A percentile compares a stretch with the other conserved stretches of the same genome.
phyloP scores from a whole-genome alignment of 2,329 filamentous ascomycete genomes.

The Pseudocercospora vitis region DNA sequence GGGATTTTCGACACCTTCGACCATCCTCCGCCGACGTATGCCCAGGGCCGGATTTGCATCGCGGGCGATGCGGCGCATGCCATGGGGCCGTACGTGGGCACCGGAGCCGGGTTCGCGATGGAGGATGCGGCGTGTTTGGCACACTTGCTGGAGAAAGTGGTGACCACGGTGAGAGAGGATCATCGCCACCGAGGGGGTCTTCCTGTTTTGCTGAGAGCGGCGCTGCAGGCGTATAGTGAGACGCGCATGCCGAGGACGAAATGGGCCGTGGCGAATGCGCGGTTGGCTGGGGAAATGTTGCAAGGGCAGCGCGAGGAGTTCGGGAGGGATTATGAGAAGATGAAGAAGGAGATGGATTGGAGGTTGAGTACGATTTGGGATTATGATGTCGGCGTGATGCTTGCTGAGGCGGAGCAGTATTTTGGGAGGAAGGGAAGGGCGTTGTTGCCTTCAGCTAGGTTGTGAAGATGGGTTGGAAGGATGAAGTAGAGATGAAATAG shows the following conservation, averaged over 20 bases:
- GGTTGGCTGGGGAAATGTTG: not conserved
- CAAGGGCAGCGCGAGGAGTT: not conserved
- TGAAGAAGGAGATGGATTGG: not conserved
- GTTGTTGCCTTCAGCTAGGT: not conserved
- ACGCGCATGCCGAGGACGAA: not conserved
- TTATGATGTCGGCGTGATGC: not conserved
- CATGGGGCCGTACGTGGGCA: conserved; percentile 35
- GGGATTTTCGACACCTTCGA: not conserved
- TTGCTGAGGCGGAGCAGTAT: conserved; percentile 2
- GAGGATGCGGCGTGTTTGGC: not conserved
- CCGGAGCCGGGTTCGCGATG: not conserved
- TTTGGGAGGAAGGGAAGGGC: not conserved
- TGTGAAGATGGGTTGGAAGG: too few species aligned
- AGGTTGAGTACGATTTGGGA: not conserved
- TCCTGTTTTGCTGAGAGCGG: not conserved
- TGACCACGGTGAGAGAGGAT: not conserved
- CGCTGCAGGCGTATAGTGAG: not conserved
- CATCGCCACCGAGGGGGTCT: too few species aligned
- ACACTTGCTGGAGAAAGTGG: not conserved
- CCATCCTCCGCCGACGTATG: conserved; percentile 37
- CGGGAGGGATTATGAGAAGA: not conserved
- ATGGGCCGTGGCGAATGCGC: not conserved
- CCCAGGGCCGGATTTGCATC: conserved; percentile 42
- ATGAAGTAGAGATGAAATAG: too few species aligned
- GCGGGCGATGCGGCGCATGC: conserved; percentile 47